Percentiles rank a stretch among this genome's conserved stretches.
These are phyloP conservation scores for Coemansia sp. DNA, from an alignment of 192 early-diverging fungal species.

Conservation along the genomic window DNA sequence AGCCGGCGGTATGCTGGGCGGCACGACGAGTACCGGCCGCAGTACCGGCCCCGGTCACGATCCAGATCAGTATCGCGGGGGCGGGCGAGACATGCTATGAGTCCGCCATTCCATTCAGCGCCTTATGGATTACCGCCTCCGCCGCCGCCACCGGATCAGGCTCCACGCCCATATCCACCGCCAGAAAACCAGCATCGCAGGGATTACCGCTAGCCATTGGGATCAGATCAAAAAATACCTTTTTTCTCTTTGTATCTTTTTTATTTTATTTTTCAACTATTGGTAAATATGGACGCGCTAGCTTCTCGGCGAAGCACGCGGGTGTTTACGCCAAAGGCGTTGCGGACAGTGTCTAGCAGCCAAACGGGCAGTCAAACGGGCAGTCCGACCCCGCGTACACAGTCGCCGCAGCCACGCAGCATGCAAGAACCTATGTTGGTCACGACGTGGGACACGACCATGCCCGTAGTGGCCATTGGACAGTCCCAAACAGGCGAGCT, in stretches of 20 bases:
- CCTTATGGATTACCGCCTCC: not conserved
- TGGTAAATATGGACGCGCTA: not conserved
- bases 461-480: too few species aligned
- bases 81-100: not conserved
- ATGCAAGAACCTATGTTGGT: slow-evolving; percentile 8
- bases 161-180: not conserved
- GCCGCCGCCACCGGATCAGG: not conserved
- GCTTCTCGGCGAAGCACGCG: slow-evolving; percentile 14
- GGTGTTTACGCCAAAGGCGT: slow-evolving; percentile 23
- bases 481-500: not conserved
- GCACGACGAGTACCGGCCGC: slow-evolving; percentile 14
- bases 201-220: not conserved
- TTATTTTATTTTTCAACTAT: not conserved
- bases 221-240: not conserved
- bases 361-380: slow-evolving; percentile 8
- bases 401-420: slow-evolving; percentile 6
- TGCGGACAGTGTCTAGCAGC: not conserved
- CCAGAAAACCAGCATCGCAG: not conserved
- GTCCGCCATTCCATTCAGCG: not conserved
- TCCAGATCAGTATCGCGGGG: slow-evolving; percentile 8
- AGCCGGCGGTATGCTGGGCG: slow-evolving; percentile 11
- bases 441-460: slow-evolving; percentile 18
- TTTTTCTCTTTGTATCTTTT: not conserved
- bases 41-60: slow-evolving; percentile 22
- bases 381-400: slow-evolving; percentile 6